Evolutionary conservation across 1,139 yeast species (phyloP), one percentile per base, ranked within the genome.

Genomic region (Magnusiomyces suaveolens): DNA sequence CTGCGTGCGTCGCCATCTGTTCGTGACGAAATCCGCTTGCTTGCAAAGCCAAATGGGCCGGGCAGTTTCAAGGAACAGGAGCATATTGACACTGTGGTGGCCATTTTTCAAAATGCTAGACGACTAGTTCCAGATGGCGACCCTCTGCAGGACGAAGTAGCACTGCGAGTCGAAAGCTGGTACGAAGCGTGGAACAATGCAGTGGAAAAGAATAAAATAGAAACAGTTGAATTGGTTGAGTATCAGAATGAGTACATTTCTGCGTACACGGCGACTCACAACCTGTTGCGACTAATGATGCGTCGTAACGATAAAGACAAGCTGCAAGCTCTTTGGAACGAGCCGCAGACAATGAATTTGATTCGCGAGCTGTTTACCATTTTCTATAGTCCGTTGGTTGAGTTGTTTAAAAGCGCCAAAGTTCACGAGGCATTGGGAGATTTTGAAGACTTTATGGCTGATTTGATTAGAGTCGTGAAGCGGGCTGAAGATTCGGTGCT

Each of bases 341-440:
- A 89, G 63, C 89, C 92, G 0, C 87, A 84, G 62, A 72, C 94
- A 46, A 81, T 89, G 25, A 75, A 75, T 50, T 73, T 90, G 47
- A 72, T 89, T 55, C 84, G 84, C 60, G 87, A 86, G 55, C 73
- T 87, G 44, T 75, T 90, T 47, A 79, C 89, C 0, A 76, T 88
- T 55, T 85, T 90, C 62, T 89, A 89, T 66, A 88, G 87, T 60
- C 97, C 97, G 1, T 72, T 90, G 64, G 86, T 89, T 59, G 77
- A 76, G 47, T 75, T 90, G 1, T 86, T 90, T 70, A 82, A 84
- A 57, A 79, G 81, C 52, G 88, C 96, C 26, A 82, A 84, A 59
- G 77, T 90, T 59, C 87, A 88, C 63, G 69, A 84, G 44, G 88
- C 90, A 12, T 79, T 90, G 58, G 81, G 78, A 39, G 85, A 86